A percentile compares a stretch with the other conserved stretches of the same genome.
Evolutionary conservation across 805 yeast genomes (phyloP).

Genomic region (Kluyveromyces wickerhamii): DNA sequence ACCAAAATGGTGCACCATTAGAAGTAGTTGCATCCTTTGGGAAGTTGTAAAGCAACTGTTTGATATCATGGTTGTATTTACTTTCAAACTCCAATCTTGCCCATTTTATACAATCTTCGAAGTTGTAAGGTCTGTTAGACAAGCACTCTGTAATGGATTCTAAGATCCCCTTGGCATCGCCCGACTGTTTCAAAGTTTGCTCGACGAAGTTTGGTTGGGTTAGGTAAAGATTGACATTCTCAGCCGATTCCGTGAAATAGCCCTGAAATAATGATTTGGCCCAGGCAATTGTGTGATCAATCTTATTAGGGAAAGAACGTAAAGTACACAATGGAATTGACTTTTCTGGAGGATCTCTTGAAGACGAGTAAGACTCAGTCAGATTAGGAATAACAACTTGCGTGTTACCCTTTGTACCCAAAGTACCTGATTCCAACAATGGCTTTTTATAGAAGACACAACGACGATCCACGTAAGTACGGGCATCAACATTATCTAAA

Average conservation of each 20-base stretch:
- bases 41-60: conserved; percentile 87
- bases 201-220: conserved; percentile 91
- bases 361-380: conserved; percentile 93
- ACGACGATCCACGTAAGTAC: conserved; percentile 95
- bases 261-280: conserved; percentile 93
- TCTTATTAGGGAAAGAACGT: conserved; percentile 95
- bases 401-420: conserved; percentile 97
- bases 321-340: conserved; percentile 95
- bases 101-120: conserved; percentile 94
- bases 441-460: conserved; percentile 91
- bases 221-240: conserved; percentile 83
- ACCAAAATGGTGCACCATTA: conserved; percentile 91
- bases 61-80: conserved; percentile 77
- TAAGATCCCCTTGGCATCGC: conserved; percentile 81
- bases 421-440: conserved; percentile 89
- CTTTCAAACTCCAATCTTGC: conserved; percentile 83
- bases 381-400: conserved; percentile 91
- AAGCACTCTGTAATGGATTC: conserved; percentile 73
- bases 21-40: conserved; percentile 91
- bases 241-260: conserved; percentile 83
- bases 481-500: conserved; percentile 93
- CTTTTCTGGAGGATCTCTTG: conserved; percentile 98
- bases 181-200: conserved; percentile 81
- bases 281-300: conserved; percentile 99
- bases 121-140: conserved; percentile 74